Conservation (phyloP, 345 rosid species). For the Syzygium grande region DNA sequence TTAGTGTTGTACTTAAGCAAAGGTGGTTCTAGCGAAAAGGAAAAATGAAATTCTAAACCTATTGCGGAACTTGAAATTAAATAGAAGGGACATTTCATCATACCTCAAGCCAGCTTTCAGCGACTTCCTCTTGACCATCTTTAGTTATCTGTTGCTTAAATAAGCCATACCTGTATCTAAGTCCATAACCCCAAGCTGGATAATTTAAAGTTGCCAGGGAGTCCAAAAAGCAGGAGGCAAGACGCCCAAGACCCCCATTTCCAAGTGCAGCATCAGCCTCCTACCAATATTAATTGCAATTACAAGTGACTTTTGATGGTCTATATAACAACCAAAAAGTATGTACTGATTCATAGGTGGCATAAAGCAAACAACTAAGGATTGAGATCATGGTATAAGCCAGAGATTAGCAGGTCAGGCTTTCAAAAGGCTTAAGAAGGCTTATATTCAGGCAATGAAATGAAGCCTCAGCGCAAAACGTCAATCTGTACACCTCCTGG, state of each 20-base stretch:
- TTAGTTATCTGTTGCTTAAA: conserved; percentile 41
- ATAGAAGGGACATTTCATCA: background rate
- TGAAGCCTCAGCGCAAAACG: background rate
- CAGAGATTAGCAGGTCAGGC: background rate
- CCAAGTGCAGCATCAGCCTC: conserved; percentile 54
- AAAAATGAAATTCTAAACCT: background rate
- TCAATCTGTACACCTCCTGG: background rate
- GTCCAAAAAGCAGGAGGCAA: conserved; percentile 47
- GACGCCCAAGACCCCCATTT: conserved; percentile 38
- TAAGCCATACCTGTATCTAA: conserved; percentile 40
- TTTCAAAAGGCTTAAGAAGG: background rate
- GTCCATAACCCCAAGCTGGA: conserved; percentile 51
- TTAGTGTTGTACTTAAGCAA: background rate
- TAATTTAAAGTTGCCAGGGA: conserved; percentile 47
- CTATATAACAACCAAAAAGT: background rate
- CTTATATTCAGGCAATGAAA: background rate
- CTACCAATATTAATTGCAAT: background rate
- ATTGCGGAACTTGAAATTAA: background rate
- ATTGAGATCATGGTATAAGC: background rate
- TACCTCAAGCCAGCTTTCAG: conserved; percentile 54
- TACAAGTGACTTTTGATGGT: background rate
- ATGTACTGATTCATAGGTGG: background rate
- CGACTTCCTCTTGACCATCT: conserved; percentile 49
- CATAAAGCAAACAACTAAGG: background rate
- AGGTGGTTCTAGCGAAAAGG: background rate